Conservation (phyloP, 768 basidiomycete species). For the Holtermanniella nyarrowii region DNA sequence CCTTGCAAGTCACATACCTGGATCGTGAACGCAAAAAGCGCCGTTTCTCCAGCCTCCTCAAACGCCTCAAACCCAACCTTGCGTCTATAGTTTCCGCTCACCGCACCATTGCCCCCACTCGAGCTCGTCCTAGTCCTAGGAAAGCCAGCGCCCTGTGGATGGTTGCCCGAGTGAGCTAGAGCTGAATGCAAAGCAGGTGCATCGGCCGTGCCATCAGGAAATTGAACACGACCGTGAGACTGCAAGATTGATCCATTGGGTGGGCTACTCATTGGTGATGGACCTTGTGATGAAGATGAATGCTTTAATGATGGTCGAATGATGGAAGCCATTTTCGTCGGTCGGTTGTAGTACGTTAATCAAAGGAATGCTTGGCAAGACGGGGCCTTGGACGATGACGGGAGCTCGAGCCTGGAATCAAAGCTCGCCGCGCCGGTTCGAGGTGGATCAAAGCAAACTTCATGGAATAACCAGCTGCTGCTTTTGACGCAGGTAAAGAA, state of each 20-base stretch:
- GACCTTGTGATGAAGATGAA: background rate
- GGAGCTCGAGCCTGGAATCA: too few species aligned
- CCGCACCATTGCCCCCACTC: constrained; percentile 20
- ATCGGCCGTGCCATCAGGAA: background rate
- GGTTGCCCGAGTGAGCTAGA: background rate
- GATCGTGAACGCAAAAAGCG: constrained; percentile 39
- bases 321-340: background rate
- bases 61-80: constrained; percentile 44
- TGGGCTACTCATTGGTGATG: background rate
- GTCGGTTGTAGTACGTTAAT: too few species aligned
- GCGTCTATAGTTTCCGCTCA: constrained; percentile 31
- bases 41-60: constrained; percentile 32
- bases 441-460: too few species aligned
- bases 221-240: background rate
- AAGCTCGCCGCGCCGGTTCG: too few species aligned
- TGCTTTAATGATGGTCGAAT: background rate
- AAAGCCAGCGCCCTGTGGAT: constrained; percentile 12
- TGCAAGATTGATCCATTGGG: background rate
- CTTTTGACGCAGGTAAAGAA: too few species aligned
- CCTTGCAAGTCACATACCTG: constrained; percentile 8
- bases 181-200: background rate
- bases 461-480: too few species aligned
- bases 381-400: background rate
- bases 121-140: constrained; percentile 32
- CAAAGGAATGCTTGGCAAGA: background rate